A percentile compares a stretch with the other conserved stretches of the same genome.
phyloP scores from a whole-genome alignment of 306 rosid species.

The Dalbergia oliveri region DNA sequence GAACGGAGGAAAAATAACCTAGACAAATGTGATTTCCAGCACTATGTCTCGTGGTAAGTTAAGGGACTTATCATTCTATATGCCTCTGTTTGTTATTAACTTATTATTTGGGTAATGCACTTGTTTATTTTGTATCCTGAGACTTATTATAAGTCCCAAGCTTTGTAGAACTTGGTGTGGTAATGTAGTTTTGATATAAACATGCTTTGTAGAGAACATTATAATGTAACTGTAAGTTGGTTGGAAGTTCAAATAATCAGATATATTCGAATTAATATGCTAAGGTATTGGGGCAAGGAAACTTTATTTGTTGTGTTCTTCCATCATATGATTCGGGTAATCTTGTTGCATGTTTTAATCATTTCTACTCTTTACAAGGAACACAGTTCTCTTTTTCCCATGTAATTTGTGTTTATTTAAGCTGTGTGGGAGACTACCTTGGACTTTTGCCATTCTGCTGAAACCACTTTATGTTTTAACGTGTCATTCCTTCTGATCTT shows the following conservation, averaged over 20 bases:
- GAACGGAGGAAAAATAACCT: slow-evolving; percentile 66
- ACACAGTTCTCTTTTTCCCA: slow-evolving; percentile 6
- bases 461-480: slow-evolving; percentile 22
- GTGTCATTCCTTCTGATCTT: slow-evolving; percentile 14
- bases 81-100: slow-evolving; percentile 20
- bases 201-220: slow-evolving; percentile 21
- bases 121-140: slow-evolving; percentile 24
- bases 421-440: slow-evolving; percentile 17
- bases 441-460: slow-evolving; percentile 4
- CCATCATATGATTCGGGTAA: slow-evolving; percentile 27
- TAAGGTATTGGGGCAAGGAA: slow-evolving; percentile 1
- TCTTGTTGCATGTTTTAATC: slow-evolving; percentile 30
- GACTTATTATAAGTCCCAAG: slow-evolving; percentile 36
- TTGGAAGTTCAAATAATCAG: slow-evolving; percentile 33
- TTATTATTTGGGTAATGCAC: slow-evolving; percentile 20
- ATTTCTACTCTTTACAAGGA: slow-evolving; percentile 15
- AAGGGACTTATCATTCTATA: slow-evolving; percentile 7
- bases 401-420: slow-evolving; percentile 5
- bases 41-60: slow-evolving; percentile 81
- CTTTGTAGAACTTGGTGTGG: slow-evolving; percentile 16
- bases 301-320: slow-evolving; percentile 2
- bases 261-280: slow-evolving; percentile 25
- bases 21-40: slow-evolving; percentile 89
- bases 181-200: slow-evolving; percentile 32
- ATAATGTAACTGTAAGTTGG: not conserved